Evolutionary conservation across 371 early-diverging fungal genomes (phyloP).

Genomic region (Mucor piriformis): DNA sequence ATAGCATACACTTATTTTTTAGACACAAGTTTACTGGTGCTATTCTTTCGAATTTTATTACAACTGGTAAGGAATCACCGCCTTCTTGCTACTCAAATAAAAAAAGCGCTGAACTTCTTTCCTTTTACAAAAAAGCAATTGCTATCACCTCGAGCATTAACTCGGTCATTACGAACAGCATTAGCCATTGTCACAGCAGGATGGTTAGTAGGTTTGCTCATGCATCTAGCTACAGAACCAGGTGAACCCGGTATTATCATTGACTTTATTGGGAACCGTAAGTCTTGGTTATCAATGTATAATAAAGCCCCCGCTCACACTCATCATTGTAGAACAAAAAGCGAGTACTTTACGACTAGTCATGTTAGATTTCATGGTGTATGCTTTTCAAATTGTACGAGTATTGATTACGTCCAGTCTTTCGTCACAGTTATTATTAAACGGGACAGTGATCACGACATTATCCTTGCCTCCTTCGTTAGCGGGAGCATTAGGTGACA

Average conservation of each 20-base stretch:
- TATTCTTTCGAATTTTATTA: slow-evolving; percentile 37
- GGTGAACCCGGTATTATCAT: slow-evolving; percentile 49
- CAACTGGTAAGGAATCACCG: slow-evolving; percentile 34
- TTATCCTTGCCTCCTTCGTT: slow-evolving; percentile 30
- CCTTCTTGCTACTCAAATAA: not conserved
- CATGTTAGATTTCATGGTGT: slow-evolving; percentile 36
- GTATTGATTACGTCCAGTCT: slow-evolving; percentile 43
- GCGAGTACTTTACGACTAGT: slow-evolving; percentile 35
- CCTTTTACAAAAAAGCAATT: slow-evolving; percentile 24
- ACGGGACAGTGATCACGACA: slow-evolving; percentile 29
- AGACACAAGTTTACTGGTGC: slow-evolving; percentile 42
- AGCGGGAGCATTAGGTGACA: slow-evolving; percentile 36
- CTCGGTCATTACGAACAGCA: slow-evolving; percentile 39
- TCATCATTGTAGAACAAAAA: slow-evolving; percentile 27
- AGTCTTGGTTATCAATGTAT: not conserved
- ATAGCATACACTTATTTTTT: slow-evolving; percentile 48
- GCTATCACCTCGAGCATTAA: slow-evolving; percentile 34
- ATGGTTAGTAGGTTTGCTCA: slow-evolving; percentile 32
- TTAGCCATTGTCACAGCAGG: slow-evolving; percentile 32
- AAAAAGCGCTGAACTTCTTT: no score
- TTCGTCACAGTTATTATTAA: slow-evolving; percentile 36
- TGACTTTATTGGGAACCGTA: slow-evolving; percentile 53
- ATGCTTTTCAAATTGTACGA: slow-evolving; percentile 38
- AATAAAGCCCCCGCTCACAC: not conserved
- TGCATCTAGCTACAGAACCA: slow-evolving; percentile 40